Evolutionary conservation across 2,329 filamentous ascomycete genomes (phyloP).

Genomic region (Orbilia javanica): DNA sequence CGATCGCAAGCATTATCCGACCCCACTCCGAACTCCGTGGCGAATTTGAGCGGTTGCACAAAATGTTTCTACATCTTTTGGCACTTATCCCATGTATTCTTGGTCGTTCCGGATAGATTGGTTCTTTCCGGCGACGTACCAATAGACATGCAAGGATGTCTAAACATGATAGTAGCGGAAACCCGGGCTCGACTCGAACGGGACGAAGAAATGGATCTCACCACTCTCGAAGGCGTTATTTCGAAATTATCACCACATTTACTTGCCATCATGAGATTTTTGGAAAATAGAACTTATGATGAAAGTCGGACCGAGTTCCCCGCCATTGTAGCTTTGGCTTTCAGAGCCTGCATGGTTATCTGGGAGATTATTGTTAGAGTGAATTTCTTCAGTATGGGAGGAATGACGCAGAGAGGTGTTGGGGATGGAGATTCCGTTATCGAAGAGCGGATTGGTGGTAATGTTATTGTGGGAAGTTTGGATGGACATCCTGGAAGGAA

Average conservation of each 20-base stretch:
- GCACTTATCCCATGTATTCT: conserved; percentile 61
- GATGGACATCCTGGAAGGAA: conserved; percentile 45
- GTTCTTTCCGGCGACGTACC: conserved; percentile 61
- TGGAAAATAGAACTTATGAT: conserved; percentile 59
- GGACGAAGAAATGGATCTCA: conserved; percentile 53
- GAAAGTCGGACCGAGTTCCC: conserved; percentile 61
- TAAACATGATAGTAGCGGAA: conserved; percentile 60
- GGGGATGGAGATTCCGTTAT: conserved; percentile 34
- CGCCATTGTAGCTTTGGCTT: conserved; percentile 61
- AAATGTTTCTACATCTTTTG: conserved; percentile 62
- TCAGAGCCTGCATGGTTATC: conserved; percentile 62
- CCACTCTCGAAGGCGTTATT: conserved; percentile 40
- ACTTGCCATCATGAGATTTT: conserved; percentile 60
- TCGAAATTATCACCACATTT: conserved; percentile 59
- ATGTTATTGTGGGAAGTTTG: conserved; percentile 45
- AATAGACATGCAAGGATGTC: conserved; percentile 61
- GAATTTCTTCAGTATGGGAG: conserved; percentile 57
- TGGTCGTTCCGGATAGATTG: conserved; percentile 61
- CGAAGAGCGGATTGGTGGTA: conserved; percentile 35
- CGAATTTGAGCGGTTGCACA: conserved; percentile 60
- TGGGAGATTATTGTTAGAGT: conserved; percentile 62
- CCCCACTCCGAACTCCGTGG: conserved; percentile 31
- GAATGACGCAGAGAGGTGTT: neutral
- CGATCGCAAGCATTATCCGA: conserved; percentile 42
- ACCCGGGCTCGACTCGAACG: conserved; percentile 52